Percentiles rank a stretch among this genome's conserved stretches.
These are phyloP conservation scores for Pigoraptor vietnamica DNA, from an alignment of 78 protist genomes.

Conservation along the genomic window DNA sequence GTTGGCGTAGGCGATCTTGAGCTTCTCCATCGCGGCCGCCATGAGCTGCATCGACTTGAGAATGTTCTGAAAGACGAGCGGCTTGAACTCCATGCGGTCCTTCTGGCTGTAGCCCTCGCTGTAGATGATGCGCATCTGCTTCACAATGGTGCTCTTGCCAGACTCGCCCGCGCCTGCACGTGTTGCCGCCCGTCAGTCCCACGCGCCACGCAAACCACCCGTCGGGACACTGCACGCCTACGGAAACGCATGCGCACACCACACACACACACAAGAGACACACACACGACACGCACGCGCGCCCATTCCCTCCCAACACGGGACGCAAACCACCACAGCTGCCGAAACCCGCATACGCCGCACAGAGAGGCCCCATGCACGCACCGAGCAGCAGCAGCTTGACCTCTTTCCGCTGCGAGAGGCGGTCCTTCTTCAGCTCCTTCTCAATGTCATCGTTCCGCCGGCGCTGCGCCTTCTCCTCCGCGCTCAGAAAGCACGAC, in stretches of 20 bases:
- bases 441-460: not conserved
- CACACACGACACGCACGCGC: not conserved
- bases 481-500: not conserved
- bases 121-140: slow-evolving; percentile 54
- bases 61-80: slow-evolving; percentile 17
- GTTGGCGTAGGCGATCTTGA: not conserved
- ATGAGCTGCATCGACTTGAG: slow-evolving; percentile 24
- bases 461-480: not conserved
- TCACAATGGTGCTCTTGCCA: slow-evolving; percentile 64
- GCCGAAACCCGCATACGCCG: too few relatives aligned
- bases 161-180: slow-evolving; percentile 61
- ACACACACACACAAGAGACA: not conserved
- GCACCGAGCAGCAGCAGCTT: slow-evolving; percentile 38
- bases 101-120: slow-evolving; percentile 27
- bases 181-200: too few relatives aligned
- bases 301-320: too few relatives aligned
- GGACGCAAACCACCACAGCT: too few relatives aligned
- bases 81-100: slow-evolving; percentile 15
- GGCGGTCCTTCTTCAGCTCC: slow-evolving; percentile 5
- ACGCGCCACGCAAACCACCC: too few relatives aligned
- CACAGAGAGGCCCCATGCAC: too few relatives aligned
- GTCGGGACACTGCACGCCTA: too few relatives aligned
- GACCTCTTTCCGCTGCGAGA: not conserved
- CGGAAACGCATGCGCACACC: too few relatives aligned
- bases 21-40: not conserved